Evolutionary conservation across 1,139 yeast species (phyloP), one percentile per base, ranked within the genome.

Genomic region (Geotrichum macrosporum): DNA sequence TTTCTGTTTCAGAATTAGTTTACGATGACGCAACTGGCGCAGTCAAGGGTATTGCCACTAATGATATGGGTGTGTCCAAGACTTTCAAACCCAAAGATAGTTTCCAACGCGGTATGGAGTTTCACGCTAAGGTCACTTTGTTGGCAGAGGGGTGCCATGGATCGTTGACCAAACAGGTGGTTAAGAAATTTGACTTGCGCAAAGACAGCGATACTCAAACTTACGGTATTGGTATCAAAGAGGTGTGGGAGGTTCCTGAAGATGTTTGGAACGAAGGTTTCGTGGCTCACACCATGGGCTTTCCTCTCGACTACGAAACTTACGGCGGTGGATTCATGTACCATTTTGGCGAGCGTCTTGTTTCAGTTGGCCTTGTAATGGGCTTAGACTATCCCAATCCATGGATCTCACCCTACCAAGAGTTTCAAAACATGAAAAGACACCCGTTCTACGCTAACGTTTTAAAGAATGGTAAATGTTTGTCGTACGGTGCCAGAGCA

Each of bases 101-200:
- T 21, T 92, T 87, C 65, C 96, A 92, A 68, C 76, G 95, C 54
- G 98, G 98, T 20, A 86, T 92, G 96, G 97, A 87, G 64, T 92
- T 92, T 66, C 94, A 83, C 58, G 87, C 97, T 2, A 76, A 89
- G 58, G 72, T 81, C 52, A 89, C 96, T 0, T 82, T 92, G 18
- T 74, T 92, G 45, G 95, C 95, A 2, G 98, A 92, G 68, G 98
- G 98, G 19, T 92, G 98, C 63, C 97, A 88, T 66, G 98, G 98
- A 0, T 88, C 96, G 1, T 71, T 92, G 48, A 73, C 92, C 9
- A 89, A 92, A 63, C 78, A 84, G 59, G 81, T 78, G 1, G 82
- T 89, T 50, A 68, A 75, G 48, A 78, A 81, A 58, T 92, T 69
- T 65, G 73, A 80, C 39, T 70, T 92, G 48, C 75, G 96, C 50